phyloP scores from a whole-genome alignment of 2,329 filamentous ascomycete genomes.

The Penicillium olsonii region DNA sequence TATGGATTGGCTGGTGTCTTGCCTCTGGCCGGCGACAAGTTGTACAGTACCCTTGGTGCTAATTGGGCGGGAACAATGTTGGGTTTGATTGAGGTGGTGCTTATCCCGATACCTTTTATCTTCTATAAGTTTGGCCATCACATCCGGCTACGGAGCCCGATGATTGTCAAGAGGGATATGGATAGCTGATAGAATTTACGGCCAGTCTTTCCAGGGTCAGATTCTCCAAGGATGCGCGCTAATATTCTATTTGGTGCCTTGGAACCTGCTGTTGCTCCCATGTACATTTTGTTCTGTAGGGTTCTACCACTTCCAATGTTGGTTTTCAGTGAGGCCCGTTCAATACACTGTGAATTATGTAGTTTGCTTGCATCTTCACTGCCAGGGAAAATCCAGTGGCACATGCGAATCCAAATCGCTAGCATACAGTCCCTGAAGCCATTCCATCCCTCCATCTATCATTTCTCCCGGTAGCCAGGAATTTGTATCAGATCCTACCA shows the following conservation, averaged over 20 bases:
- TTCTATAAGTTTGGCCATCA: slow-evolving; percentile 46
- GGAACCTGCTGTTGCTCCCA: too few relatives aligned
- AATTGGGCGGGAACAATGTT: slow-evolving; percentile 71
- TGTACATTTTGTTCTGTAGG: too few relatives aligned
- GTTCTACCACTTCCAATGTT: too few relatives aligned
- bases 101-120: slow-evolving; percentile 45
- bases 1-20: slow-evolving; percentile 67
- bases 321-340: too few relatives aligned
- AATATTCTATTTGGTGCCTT: too few relatives aligned
- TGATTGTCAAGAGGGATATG: slow-evolving; percentile 18
- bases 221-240: too few relatives aligned
- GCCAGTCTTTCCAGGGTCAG: too few relatives aligned
- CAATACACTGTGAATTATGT: too few relatives aligned
- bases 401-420: slow-evolving; percentile 2
- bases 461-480: slow-evolving; percentile 12
- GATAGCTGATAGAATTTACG: too few relatives aligned
- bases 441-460: slow-evolving; percentile 19
- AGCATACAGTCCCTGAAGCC: slow-evolving; percentile 13
- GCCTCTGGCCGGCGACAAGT: slow-evolving; percentile 67
- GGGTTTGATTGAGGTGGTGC: slow-evolving; percentile 20
- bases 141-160: slow-evolving; percentile 31
- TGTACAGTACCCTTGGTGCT: slow-evolving; percentile 66
- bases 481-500: background rate
- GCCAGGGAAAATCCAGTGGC: slow-evolving; percentile 5
- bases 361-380: too few relatives aligned